Base-by-base conservation (phyloP, 371 early-diverging fungal genomes). In the Chytridiales sp. region DNA sequence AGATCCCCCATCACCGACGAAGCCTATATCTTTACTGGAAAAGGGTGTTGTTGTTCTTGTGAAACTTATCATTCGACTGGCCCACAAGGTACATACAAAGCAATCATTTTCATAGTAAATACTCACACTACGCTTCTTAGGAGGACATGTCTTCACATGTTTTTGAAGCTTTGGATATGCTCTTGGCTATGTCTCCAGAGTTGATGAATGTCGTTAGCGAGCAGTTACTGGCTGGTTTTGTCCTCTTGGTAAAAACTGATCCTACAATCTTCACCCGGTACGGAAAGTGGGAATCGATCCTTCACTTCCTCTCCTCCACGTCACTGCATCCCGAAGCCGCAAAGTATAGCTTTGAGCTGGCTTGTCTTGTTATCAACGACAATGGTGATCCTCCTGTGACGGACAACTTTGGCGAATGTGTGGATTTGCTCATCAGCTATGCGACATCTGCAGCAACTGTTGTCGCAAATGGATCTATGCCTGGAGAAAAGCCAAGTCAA, bases 191-290 rank as follows among this genome's bases (percentile, higher is more conserved):
- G 51, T 87, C 89, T 4, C 77, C 77, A 4, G 84, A 86, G 31
- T 77, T 85, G 9, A 79, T 87, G 15, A 81, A 82, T 38, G 76
- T 80, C 34, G 84, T 90, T 17, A 87, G 83, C 5, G 90, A 88
- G 56, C 90, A 87, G 64, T 79, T 87, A 76, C 88, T 87, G 86
- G 87, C 91, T 1, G 93, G 90, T 36, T 77, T 92, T 21, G 72
- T 85, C 53, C 81, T 77, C 54, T 61, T 91, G 17, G 56, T 84
- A 38, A 81, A 83, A 68, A 74, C 76, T 6, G 81, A 85, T 43
- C 63, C 64, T 2, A 55, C 47, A 13, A 27, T 70, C 19, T 34
- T 69, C 27, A 17, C 34, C 6, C 61, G 68, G 1, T 53, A 68
- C 54, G 40, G 56, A 4, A 52, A 59, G 21, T 84, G 84, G 82